Conservation (phyloP, 148 eudicot species). For the Vaccinium myrtillus region DNA sequence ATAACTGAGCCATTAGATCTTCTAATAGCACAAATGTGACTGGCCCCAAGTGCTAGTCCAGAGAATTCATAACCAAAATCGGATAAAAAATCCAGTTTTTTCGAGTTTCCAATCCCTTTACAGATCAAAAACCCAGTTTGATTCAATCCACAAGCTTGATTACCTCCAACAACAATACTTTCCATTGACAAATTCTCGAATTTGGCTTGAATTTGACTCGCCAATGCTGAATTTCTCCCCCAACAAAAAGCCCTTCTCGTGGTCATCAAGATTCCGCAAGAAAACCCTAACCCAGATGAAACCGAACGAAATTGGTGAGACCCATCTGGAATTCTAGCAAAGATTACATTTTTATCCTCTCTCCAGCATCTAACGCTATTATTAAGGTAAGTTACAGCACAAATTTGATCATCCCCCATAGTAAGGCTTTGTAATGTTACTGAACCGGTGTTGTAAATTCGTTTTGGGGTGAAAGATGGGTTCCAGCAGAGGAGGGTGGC, state of each 20-base stretch:
- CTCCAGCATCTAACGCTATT: slow-evolving; percentile 20
- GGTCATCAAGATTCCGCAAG: slow-evolving; percentile 57
- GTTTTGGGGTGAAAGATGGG: slow-evolving; percentile 44
- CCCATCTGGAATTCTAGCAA: not conserved
- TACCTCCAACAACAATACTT: slow-evolving; percentile 19
- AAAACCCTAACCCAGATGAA: slow-evolving; percentile 76
- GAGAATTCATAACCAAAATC: slow-evolving; percentile 15
- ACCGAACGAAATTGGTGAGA: slow-evolving; percentile 31
- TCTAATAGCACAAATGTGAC: slow-evolving; percentile 13
- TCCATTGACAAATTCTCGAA: not conserved
- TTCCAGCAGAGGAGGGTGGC: slow-evolving; percentile 68
- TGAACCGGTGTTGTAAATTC: slow-evolving; percentile 42
- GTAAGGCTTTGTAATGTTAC: slow-evolving; percentile 39
- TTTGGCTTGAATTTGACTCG: slow-evolving; percentile 28
- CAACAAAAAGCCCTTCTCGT: slow-evolving; percentile 53
- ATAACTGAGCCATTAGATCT: slow-evolving; percentile 13
- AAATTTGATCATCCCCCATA: slow-evolving; percentile 38
- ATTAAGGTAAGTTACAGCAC: slow-evolving; percentile 8
- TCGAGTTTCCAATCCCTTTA: slow-evolving; percentile 40
- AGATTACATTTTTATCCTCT: not conserved
- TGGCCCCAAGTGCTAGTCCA: slow-evolving; percentile 14
- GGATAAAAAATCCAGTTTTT: slow-evolving; percentile 39
- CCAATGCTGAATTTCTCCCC: slow-evolving; percentile 43
- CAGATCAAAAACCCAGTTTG: slow-evolving; percentile 50
- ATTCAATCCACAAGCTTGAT: slow-evolving; percentile 68